A percentile compares a stretch with the other conserved stretches of the same genome.
phyloP scores from a whole-genome alignment of 306 rosid genomes.

The Abrus precatorius region DNA sequence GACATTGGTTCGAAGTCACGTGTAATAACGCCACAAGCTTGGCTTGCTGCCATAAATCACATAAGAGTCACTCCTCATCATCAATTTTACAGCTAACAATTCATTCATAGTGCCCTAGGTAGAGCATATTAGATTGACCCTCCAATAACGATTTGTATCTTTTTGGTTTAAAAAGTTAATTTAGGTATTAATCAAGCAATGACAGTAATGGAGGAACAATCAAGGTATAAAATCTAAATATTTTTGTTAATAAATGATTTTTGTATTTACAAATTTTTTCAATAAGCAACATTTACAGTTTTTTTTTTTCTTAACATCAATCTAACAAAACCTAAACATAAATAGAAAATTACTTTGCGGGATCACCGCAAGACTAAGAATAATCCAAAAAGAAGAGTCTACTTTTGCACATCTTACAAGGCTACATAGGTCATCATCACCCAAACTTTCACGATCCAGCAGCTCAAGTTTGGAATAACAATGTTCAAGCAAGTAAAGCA shows the following conservation, averaged over 20 bases:
- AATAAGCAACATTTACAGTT: too few species aligned
- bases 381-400: constrained; percentile 54
- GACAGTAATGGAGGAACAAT: background rate
- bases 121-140: background rate
- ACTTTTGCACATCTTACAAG: constrained; percentile 45
- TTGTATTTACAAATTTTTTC: background rate
- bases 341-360: background rate
- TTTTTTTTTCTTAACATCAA: background rate
- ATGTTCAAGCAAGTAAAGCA: constrained; percentile 61
- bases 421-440: constrained; percentile 32
- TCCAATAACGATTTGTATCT: background rate
- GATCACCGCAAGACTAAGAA: constrained; percentile 18
- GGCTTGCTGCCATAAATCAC: background rate
- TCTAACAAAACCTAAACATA: background rate
- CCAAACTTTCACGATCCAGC: constrained; percentile 46
- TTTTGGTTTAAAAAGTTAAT: background rate
- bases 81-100: background rate
- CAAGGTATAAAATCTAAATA: background rate
- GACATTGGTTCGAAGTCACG: background rate
- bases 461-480: constrained; percentile 70
- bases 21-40: background rate
- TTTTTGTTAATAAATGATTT: background rate
- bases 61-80: background rate
- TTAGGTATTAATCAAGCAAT: background rate
- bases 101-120: background rate